A percentile compares a stretch with the other conserved stretches of the same genome.
Evolutionary conservation across 352 stramenopile species (phyloP).

Genomic region (Phytophthora macrochlamydospora): DNA sequence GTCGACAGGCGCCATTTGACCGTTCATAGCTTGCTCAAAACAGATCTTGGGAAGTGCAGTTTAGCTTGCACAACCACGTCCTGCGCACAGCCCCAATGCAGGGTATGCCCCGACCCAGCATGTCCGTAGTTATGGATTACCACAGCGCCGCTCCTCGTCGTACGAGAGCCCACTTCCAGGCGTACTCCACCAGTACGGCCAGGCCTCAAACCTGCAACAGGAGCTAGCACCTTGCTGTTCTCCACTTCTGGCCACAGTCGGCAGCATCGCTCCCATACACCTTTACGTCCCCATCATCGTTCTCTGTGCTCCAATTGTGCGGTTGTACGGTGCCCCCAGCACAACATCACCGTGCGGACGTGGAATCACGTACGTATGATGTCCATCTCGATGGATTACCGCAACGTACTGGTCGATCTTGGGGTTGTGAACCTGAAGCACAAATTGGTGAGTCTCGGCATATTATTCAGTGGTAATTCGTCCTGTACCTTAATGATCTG

Average conservation of each 20-base stretch:
- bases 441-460: not conserved
- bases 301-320: slow-evolving; percentile 55
- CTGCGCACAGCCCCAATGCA: slow-evolving; percentile 71
- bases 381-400: slow-evolving; percentile 42
- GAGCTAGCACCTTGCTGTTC: slow-evolving; percentile 43
- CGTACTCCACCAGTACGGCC: slow-evolving; percentile 44
- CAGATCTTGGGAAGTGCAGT: slow-evolving; percentile 16
- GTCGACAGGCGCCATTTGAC: too few species aligned
- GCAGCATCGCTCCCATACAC: slow-evolving; percentile 59
- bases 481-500: slow-evolving; percentile 57
- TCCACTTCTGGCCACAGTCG: slow-evolving; percentile 45
- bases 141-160: slow-evolving; percentile 37
- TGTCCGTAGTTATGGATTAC: slow-evolving; percentile 82
- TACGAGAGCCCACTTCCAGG: slow-evolving; percentile 46
- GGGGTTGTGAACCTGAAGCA: slow-evolving; percentile 47
- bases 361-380: slow-evolving; percentile 75
- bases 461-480: not conserved
- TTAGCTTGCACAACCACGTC: slow-evolving; percentile 49
- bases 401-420: slow-evolving; percentile 57
- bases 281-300: slow-evolving; percentile 48
- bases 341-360: slow-evolving; percentile 64
- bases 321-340: slow-evolving; percentile 69
- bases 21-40: slow-evolving; percentile 13
- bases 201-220: slow-evolving; percentile 54
- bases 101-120: slow-evolving; percentile 65